Percentiles rank a stretch among this genome's conserved stretches.
phyloP scores from a whole-genome alignment of 2,329 filamentous ascomycete species.

The Penicillium frequentans region DNA sequence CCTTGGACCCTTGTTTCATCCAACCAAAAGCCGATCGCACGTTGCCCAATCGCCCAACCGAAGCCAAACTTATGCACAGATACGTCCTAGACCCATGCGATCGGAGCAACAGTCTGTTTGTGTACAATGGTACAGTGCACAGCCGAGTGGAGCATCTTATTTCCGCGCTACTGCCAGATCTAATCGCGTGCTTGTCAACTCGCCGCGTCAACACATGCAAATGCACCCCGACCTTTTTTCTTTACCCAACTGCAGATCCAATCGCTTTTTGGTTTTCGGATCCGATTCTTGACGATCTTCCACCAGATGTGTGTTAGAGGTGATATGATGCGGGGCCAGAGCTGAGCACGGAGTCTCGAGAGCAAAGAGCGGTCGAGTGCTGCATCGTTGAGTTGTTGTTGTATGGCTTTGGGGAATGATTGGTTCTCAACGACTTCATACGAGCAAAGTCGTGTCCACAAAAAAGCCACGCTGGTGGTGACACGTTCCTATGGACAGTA shows the following conservation, averaged over 20 bases:
- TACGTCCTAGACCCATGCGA: neutral
- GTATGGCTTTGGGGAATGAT: neutral
- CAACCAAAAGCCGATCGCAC: constrained; percentile 7
- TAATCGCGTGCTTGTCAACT: constrained; percentile 14
- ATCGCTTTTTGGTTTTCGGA: neutral
- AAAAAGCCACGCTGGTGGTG: constrained; percentile 9
- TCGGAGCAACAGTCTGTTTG: constrained; percentile 6
- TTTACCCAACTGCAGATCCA: neutral
- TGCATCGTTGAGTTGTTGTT: neutral
- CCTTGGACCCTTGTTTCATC: constrained; percentile 24
- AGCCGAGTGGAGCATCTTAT: neutral
- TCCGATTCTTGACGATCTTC: constrained; percentile 13
- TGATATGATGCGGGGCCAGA: constrained; percentile 12
- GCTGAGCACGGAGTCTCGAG: constrained; percentile 4
- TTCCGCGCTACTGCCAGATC: constrained; percentile 14
- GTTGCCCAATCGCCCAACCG: constrained; percentile 6
- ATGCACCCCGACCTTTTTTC: constrained; percentile 11
- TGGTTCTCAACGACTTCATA: neutral
- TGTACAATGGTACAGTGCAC: constrained; percentile 1
- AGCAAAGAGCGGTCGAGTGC: constrained; percentile 8
- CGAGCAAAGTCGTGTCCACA: constrained; percentile 4
- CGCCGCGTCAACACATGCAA: constrained; percentile 19
- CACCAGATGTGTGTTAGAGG: constrained; percentile 8
- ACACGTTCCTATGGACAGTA: constrained; percentile 5
- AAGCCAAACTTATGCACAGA: neutral